Evolutionary conservation across 108 stramenopile genomes (phyloP), one percentile per base, ranked within the genome.

Genomic region (Nannochloropsis granulata): DNA sequence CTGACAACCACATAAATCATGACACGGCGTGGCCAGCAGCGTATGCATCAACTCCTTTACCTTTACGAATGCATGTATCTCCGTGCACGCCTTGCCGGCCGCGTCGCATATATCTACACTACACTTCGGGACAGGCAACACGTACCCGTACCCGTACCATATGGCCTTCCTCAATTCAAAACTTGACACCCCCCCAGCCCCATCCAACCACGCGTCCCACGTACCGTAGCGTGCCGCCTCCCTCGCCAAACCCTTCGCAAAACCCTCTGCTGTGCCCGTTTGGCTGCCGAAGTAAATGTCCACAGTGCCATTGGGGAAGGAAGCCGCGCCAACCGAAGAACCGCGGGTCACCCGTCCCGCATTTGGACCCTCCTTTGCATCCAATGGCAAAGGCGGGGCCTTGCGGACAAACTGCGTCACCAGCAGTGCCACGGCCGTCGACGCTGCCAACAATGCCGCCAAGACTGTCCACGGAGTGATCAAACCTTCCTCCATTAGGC

Each of bases 231-330:
- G 44, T 21, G 42, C 89, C 13, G 90, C 94, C 79, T 98, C 96
- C 0, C 89, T 84, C 56, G 92, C 94, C 14, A 98, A 81, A 81
- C 91, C 92, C 80, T 94, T 91, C 16, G 97, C 96, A 90, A 96
- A 98, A 80, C 94, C 93, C 88, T 99, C 96, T 34, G 98, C 94
- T 0, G 98, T 99, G 45, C 98, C 98, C 24, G 98, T 99, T 90
- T 99, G 97, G 23, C 94, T 94, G 24, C 95, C 98, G 89, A 94
- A 99, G 88, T 95, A 97, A 44, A 98, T 84, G 26, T 81, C 46
- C 23, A 87, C 45, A 42, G 86, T 24, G 25, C 79, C 86, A n/a
- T 71, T 71, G 16, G 56, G 56, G 56, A 71, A 71, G 56, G 56
- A 71, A n/a, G 21, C 56, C 56, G 56, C 56, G 7, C n/a, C 56